phyloP scores from a whole-genome alignment of 83 land plant genomes.

The Larix sibirica region DNA sequence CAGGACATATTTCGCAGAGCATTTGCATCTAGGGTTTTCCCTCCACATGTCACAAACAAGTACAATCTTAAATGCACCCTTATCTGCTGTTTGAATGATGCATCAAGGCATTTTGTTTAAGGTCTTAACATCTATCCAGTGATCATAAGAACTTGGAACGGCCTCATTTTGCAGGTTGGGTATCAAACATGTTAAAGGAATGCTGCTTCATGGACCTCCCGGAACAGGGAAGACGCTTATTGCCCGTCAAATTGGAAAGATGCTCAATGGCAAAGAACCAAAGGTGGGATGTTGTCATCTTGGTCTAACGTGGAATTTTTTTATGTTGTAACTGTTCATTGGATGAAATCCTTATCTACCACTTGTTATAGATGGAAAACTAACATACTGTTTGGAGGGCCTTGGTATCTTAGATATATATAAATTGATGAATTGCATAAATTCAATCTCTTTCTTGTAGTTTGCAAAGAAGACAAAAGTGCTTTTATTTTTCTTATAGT shows the following conservation, averaged over 20 bases:
- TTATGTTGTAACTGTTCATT: slow-evolving; percentile 6
- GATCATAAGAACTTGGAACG: not conserved
- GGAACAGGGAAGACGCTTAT: slow-evolving; percentile 94
- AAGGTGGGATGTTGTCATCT: slow-evolving; percentile 53
- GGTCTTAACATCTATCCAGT: not conserved
- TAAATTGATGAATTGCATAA: not conserved
- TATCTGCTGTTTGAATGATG: not conserved
- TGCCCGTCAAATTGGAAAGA: slow-evolving; percentile 96
- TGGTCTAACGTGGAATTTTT: not conserved
- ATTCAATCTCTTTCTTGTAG: not conserved
- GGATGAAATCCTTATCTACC: not conserved
- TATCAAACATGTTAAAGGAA: slow-evolving; percentile 93
- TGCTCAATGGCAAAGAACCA: slow-evolving; percentile 97
- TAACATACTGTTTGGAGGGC: not conserved
- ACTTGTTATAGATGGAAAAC: not conserved
- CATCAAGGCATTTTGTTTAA: not conserved
- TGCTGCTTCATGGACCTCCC: slow-evolving; percentile 93
- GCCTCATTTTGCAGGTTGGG: slow-evolving; percentile 66
- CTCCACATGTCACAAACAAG: slow-evolving; percentile 90
- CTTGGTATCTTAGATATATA: no score
- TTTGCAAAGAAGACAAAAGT: not conserved
- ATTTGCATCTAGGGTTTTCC: slow-evolving; percentile 99
- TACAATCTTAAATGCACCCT: slow-evolving; percentile 19
- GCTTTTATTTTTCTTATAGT: no score
- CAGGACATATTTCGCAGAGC: slow-evolving; percentile 99